A percentile compares a stretch with the other conserved stretches of the same genome.
Evolutionary conservation across 1,284 basidiomycete species (phyloP).

Genomic region (Laetiporus sulphureus): DNA sequence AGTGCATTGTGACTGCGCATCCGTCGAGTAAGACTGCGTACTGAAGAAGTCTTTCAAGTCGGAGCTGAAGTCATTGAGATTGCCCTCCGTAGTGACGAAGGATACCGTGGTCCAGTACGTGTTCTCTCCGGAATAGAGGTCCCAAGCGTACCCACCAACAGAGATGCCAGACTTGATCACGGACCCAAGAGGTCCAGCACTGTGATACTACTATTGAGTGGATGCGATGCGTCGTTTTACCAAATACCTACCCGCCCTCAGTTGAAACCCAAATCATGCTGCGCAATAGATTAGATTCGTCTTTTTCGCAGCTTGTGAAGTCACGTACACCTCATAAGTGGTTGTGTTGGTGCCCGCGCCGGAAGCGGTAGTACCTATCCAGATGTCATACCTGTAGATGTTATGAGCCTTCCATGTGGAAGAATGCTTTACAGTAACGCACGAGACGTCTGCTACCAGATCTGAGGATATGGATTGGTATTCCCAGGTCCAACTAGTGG

Average conservation of each 20-base stretch:
- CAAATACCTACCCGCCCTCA: conserved; percentile 40
- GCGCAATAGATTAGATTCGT: background rate
- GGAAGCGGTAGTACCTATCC: conserved; percentile 37
- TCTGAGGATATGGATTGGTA: conserved; percentile 37
- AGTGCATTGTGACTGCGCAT: background rate
- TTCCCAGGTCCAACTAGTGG: conserved; percentile 46
- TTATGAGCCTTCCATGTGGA: background rate
- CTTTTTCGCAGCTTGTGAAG: background rate
- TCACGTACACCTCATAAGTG: conserved; percentile 45
- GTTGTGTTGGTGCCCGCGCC: conserved; percentile 41
- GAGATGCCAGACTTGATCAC: conserved; percentile 35
- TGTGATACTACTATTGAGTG: no score
- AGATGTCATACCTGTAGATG: conserved; percentile 43
- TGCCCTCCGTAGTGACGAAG: conserved; percentile 41
- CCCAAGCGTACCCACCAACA: conserved; percentile 47
- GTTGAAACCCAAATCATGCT: conserved; percentile 62
- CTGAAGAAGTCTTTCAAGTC: conserved; percentile 53
- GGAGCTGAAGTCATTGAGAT: conserved; percentile 44
- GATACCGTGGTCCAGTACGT: conserved; percentile 49
- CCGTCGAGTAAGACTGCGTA: conserved; percentile 19
- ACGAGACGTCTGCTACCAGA: conserved; percentile 50
- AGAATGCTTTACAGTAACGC: conserved; percentile 11
- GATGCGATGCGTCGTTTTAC: no score
- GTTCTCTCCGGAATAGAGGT: conserved; percentile 49
- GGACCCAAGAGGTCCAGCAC: conserved; percentile 49